Evolutionary conservation across 2,329 filamentous ascomycete genomes (phyloP).

Genomic region (Rutstroemia sp.): DNA sequence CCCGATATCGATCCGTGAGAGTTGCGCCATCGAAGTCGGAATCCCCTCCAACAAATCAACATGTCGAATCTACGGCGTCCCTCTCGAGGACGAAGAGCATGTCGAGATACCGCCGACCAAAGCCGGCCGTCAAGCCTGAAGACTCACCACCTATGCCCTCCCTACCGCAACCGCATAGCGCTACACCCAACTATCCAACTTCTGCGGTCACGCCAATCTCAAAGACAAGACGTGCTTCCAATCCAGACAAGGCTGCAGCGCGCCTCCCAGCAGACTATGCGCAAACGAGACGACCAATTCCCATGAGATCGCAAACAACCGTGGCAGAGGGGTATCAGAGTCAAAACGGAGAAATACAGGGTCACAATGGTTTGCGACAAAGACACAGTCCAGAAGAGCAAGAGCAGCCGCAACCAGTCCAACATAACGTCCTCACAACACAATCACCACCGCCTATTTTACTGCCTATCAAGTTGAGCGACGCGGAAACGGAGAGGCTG

Average conservation of each 20-base stretch:
- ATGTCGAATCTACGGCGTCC: constrained; percentile 10
- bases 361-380: constrained; percentile 13
- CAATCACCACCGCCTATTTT: constrained; percentile 1
- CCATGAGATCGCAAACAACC: constrained; percentile 5
- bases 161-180: constrained; percentile 9
- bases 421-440: constrained; percentile 1
- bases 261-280: constrained; percentile 3
- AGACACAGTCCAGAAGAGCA: constrained; percentile 9
- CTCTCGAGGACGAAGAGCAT: constrained; percentile 29
- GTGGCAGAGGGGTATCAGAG: not conserved
- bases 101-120: constrained; percentile 31
- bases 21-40: constrained; percentile 29
- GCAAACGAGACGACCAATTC: constrained; percentile 6
- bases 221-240: not conserved
- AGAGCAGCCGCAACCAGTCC: constrained; percentile 11
- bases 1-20: constrained; percentile 51
- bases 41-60: constrained; percentile 4
- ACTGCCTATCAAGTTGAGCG: constrained; percentile 10
- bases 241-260: not conserved
- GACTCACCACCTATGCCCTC: constrained; percentile 9
- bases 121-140: constrained; percentile 9
- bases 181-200: not conserved
- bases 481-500: constrained; percentile 20
- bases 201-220: not conserved
- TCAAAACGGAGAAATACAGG: constrained; percentile 14